Evolutionary conservation across 176 grass and related monocot genomes (phyloP).

Genomic region (Aegilops sharonensis): DNA sequence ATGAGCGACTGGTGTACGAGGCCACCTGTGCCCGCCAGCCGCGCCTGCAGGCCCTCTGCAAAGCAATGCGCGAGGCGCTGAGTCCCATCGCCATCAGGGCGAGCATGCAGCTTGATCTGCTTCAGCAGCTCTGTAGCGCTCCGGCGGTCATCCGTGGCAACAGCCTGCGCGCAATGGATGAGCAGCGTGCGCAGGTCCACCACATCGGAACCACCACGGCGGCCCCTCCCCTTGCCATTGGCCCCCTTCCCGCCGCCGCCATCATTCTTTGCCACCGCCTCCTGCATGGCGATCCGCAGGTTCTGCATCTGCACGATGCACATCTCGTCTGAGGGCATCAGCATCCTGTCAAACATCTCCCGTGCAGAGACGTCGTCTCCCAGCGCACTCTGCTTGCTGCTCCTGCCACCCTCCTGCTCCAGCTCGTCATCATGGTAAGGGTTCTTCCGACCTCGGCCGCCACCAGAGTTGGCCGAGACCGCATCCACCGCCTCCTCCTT

Average conservation of each 20-base stretch:
- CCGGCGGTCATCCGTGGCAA: constrained; percentile 60
- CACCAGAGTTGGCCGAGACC: background rate
- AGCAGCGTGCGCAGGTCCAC: constrained; percentile 86
- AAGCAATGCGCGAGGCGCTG: constrained; percentile 86
- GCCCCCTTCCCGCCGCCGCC: background rate
- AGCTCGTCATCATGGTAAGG: constrained; percentile 39
- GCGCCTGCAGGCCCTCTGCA: constrained; percentile 66
- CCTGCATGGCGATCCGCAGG: constrained; percentile 55
- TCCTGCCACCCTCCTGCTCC: constrained; percentile 50
- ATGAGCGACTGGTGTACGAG: constrained; percentile 63
- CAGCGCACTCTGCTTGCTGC: constrained; percentile 62
- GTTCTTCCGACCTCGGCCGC: constrained; percentile 56
- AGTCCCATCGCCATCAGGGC: constrained; percentile 45
- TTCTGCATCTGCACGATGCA: constrained; percentile 36
- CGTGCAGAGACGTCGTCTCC: constrained; percentile 39
- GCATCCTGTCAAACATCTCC: constrained; percentile 58
- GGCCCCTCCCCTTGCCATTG: constrained; percentile 36
- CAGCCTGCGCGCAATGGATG: constrained; percentile 77
- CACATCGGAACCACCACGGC: constrained; percentile 42
- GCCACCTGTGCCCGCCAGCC: constrained; percentile 64
- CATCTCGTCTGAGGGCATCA: constrained; percentile 26
- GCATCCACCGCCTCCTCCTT: constrained; percentile 32
- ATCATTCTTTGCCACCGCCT: constrained; percentile 35
- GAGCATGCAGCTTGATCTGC: constrained; percentile 69
- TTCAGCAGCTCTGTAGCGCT: constrained; percentile 68